Evolutionary conservation across 1,139 yeast genomes (phyloP).

Genomic region (Magnusiomyces tetraspermus): DNA sequence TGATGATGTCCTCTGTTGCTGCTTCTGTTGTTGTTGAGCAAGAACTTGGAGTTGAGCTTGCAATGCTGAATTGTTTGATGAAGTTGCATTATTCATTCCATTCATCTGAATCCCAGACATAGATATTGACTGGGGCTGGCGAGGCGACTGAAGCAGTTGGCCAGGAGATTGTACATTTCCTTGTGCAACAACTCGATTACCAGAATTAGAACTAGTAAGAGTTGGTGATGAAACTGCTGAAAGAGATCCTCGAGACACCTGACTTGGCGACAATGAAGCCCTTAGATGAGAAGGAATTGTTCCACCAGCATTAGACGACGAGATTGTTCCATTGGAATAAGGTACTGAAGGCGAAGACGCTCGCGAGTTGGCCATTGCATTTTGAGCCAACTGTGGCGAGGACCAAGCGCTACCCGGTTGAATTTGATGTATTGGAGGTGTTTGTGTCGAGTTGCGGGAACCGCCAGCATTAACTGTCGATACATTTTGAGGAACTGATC

Average conservation of each 20-base stretch:
- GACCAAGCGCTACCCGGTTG: not conserved
- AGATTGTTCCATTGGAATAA: not conserved
- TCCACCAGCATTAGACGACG: not conserved
- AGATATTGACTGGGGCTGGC: not conserved
- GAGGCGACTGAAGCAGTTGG: not conserved
- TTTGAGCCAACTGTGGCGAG: constrained; percentile 3
- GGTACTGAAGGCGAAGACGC: constrained; percentile 1
- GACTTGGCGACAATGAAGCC: not conserved
- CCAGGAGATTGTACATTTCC: not conserved
- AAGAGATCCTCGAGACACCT: not conserved
- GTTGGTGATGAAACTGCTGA: constrained; percentile 1
- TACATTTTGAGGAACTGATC: not conserved
- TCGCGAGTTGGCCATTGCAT: not conserved
- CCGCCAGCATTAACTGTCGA: not conserved
- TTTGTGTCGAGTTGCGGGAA: not conserved
- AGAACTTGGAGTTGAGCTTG: constrained; percentile 4
- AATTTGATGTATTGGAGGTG: not conserved
- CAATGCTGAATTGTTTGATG: not conserved
- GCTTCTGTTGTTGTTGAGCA: constrained; percentile 5
- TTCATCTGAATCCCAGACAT: not conserved
- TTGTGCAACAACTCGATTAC: not conserved
- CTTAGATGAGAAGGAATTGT: not conserved
- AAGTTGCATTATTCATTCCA: not conserved
- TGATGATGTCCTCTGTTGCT: no score
- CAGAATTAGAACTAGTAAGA: not conserved